Percentiles rank a stretch among this genome's conserved stretches.
These are phyloP conservation scores for Elaeagnus macrophylla DNA, from an alignment of 306 rosid species.

Conservation along the genomic window DNA sequence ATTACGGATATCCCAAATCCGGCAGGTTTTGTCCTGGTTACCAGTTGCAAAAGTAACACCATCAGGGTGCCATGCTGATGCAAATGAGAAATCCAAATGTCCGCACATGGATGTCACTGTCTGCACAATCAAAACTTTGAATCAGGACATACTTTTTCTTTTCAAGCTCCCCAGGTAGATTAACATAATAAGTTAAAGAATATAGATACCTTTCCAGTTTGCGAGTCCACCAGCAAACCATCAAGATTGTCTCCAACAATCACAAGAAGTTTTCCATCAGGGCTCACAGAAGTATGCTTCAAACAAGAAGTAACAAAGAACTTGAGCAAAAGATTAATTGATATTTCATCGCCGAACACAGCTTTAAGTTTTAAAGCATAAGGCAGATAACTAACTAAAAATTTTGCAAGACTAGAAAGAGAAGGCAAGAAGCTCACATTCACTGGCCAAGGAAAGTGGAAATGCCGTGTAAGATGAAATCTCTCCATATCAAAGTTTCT, in stretches of 20 bases:
- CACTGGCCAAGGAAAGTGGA: constrained; percentile 78
- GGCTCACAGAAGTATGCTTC: constrained; percentile 86
- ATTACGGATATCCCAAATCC: constrained; percentile 79
- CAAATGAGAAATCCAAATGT: constrained; percentile 82
- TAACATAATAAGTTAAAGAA: neutral
- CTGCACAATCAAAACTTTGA: constrained; percentile 28
- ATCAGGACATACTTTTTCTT: neutral
- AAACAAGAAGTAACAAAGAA: constrained; percentile 11
- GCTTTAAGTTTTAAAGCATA: neutral
- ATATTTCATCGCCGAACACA: neutral
- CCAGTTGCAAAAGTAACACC: constrained; percentile 78
- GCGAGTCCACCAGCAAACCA: constrained; percentile 71
- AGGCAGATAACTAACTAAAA: neutral
- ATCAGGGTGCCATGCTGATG: constrained; percentile 85
- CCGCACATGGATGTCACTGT: constrained; percentile 47
- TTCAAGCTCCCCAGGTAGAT: too few relatives aligned
- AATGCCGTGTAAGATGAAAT: constrained; percentile 73
- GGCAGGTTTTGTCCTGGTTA: constrained; percentile 89
- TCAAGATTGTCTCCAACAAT: constrained; percentile 89
- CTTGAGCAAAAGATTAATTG: constrained; percentile 6
- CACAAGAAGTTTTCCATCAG: constrained; percentile 58
- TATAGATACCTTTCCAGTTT: constrained; percentile 77
- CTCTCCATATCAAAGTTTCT: constrained; percentile 86
- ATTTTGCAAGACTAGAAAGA: constrained; percentile 7
- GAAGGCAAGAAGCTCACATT: constrained; percentile 44